Evolutionary conservation across 148 eudicot species (phyloP).

Genomic region (Rhododendron kiyosumense): DNA sequence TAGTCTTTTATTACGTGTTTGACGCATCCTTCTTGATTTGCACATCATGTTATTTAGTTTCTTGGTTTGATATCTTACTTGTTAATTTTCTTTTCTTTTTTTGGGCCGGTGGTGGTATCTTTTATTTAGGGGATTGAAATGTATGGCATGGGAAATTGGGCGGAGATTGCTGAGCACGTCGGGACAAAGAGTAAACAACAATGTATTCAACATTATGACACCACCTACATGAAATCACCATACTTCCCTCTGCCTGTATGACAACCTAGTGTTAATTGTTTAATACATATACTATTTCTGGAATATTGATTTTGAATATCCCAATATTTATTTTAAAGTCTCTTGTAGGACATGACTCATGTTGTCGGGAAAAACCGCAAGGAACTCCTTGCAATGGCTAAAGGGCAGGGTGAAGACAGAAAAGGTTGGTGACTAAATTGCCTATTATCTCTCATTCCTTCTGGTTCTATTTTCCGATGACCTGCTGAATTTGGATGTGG

Average conservation of each 20-base stretch:
- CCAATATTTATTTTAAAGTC: conserved; percentile 3
- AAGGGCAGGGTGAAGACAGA: conserved; percentile 45
- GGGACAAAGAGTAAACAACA: conserved; percentile 58
- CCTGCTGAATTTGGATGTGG: conserved; percentile 2
- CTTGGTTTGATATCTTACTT: neutral
- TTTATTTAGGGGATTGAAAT: conserved; percentile 64
- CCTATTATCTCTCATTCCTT: conserved; percentile 1
- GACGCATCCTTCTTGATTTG: neutral
- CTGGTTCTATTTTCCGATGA: neutral
- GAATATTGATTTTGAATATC: neutral
- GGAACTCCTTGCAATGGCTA: conserved; percentile 71
- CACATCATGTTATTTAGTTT: neutral
- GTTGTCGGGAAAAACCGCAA: conserved; percentile 62
- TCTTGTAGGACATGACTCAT: conserved; percentile 63
- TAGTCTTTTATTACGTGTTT: conserved; percentile 3
- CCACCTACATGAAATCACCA: conserved; percentile 54
- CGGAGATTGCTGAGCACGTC: conserved; percentile 76
- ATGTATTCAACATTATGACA: conserved; percentile 55
- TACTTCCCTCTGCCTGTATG: conserved; percentile 70
- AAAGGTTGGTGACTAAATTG: conserved; percentile 35
- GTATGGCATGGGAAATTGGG: conserved; percentile 85
- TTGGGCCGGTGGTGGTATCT: neutral
- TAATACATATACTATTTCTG: neutral
- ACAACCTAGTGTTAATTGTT: neutral
- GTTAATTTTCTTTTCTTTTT: neutral